phyloP scores from a whole-genome alignment of 106 monocot genomes.

The Platanthera zijinensis region DNA sequence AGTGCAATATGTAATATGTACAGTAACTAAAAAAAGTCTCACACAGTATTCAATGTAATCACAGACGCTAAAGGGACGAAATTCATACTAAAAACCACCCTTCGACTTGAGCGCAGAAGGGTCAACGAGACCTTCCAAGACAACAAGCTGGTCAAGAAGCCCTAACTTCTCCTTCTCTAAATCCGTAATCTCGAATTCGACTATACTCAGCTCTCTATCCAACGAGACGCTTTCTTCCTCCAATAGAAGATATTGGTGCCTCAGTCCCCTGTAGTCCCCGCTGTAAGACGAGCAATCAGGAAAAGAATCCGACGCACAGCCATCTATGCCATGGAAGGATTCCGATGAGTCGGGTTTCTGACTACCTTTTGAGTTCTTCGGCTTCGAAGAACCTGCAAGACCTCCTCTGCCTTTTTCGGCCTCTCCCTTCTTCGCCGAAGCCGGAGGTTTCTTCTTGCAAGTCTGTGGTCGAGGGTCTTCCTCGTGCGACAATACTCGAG shows the following conservation, averaged over 20 bases:
- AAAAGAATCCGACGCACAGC: slow-evolving; percentile 42
- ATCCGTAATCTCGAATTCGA: slow-evolving; percentile 41
- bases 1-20: too few species aligned
- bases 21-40: too few species aligned
- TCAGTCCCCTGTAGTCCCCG: slow-evolving; percentile 48
- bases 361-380: slow-evolving; percentile 47
- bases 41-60: too few species aligned
- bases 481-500: slow-evolving; percentile 9
- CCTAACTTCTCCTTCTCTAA: slow-evolving; percentile 73
- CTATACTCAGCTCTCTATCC: slow-evolving; percentile 49
- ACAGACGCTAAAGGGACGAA: too few species aligned
- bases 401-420: slow-evolving; percentile 11
- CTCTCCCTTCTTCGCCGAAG: slow-evolving; percentile 27
- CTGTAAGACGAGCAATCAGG: slow-evolving; percentile 34
- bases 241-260: slow-evolving; percentile 74
- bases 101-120: slow-evolving; percentile 38
- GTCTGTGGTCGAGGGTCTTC: slow-evolving; percentile 16
- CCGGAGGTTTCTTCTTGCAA: slow-evolving; percentile 31
- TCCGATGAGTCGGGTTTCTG: slow-evolving; percentile 22
- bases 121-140: slow-evolving; percentile 85
- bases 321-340: slow-evolving; percentile 33
- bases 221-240: slow-evolving; percentile 71
- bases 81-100: too few species aligned
- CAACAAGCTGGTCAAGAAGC: slow-evolving; percentile 80
- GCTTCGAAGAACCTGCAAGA: slow-evolving; percentile 4